Conservation (phyloP, 2,329 filamentous ascomycete genomes). For the Colletotrichum cordylinicola region DNA sequence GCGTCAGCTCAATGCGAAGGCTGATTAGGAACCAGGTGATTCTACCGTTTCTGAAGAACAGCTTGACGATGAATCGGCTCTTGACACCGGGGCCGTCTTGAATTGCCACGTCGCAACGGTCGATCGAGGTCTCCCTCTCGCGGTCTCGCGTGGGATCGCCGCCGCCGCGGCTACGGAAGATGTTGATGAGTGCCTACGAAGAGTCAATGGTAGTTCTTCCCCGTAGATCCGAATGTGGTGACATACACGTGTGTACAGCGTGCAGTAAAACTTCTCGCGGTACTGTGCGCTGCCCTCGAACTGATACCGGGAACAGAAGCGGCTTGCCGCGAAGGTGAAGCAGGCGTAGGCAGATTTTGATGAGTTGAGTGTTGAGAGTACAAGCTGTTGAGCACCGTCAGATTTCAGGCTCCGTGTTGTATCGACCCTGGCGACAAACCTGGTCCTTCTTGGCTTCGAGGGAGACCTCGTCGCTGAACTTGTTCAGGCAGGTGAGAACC, state of each 20-base stretch:
- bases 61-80: conserved; percentile 77
- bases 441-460: conserved; percentile 74
- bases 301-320: conserved; percentile 77
- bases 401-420: neutral
- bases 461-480: conserved; percentile 81
- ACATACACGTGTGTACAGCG: conserved; percentile 72
- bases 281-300: conserved; percentile 62
- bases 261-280: conserved; percentile 73
- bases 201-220: neutral
- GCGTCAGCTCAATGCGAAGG: neutral
- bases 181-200: conserved; percentile 68
- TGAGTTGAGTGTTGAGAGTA: conserved; percentile 78
- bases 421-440: conserved; percentile 44
- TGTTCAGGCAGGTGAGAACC: conserved; percentile 74
- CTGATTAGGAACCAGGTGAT: neutral
- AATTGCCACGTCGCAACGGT: conserved; percentile 76
- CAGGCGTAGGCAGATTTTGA: conserved; percentile 82
- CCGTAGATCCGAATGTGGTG: neutral
- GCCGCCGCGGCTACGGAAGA: conserved; percentile 72
- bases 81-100: conserved; percentile 74
- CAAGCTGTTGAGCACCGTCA: conserved; percentile 54
- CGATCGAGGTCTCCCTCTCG: conserved; percentile 73
- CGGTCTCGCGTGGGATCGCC: conserved; percentile 62
- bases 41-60: conserved; percentile 74
- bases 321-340: conserved; percentile 68